Evolutionary conservation across 192 early-diverging fungal genomes (phyloP).

Genomic region (Coemansia sp.): DNA sequence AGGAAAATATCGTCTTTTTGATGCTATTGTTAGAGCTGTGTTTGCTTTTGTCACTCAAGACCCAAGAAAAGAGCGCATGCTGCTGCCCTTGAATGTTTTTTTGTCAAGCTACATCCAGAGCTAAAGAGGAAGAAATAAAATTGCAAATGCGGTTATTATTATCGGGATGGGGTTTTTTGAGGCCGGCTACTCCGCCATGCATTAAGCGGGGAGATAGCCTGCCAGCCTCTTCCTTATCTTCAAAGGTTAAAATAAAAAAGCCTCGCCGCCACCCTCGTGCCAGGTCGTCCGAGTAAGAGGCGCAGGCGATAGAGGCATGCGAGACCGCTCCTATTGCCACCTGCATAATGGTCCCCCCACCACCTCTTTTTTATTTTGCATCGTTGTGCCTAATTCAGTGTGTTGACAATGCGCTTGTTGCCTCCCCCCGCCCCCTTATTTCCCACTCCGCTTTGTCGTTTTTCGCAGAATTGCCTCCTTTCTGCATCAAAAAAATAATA

Average conservation of each 20-base stretch:
- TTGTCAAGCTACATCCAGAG: too few species aligned
- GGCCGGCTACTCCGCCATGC: neutral
- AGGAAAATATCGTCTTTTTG: neutral
- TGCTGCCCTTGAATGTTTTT: too few species aligned
- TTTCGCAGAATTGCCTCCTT: neutral
- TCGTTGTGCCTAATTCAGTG: neutral
- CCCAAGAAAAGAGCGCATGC: neutral
- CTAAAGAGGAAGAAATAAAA: slow-evolving; percentile 1
- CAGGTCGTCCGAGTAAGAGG: neutral
- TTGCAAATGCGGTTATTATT: neutral
- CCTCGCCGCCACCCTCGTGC: neutral
- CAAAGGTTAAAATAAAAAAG: slow-evolving; percentile 5
- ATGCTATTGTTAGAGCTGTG: neutral
- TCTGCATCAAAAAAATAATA: neutral
- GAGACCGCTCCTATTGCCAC: neutral
- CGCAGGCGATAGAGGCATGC: neutral
- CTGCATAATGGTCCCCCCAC: slow-evolving; percentile 1
- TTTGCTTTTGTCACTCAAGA: neutral
- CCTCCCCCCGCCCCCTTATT: slow-evolving; percentile 1
- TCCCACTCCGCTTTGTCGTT: neutral
- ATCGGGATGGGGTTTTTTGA: neutral
- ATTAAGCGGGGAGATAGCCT: neutral
- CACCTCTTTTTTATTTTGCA: neutral
- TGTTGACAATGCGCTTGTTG: neutral
- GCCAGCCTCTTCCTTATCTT: neutral